Evolutionary conservation across 208 protist genomes (phyloP).

Genomic region (Leishmania guyanensis): DNA sequence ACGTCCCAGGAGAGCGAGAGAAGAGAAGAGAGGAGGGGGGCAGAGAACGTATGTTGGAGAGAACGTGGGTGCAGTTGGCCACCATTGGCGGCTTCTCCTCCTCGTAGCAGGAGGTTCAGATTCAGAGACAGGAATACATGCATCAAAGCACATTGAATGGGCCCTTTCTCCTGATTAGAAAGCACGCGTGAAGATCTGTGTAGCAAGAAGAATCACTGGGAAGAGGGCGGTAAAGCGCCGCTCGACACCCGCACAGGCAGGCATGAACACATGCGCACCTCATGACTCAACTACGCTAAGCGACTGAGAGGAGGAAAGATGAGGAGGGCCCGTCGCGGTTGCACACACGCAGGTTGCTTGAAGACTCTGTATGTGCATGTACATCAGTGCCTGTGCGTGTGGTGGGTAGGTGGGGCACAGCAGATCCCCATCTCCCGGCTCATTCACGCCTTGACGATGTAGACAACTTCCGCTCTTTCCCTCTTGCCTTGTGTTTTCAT

Average conservation of each 20-base stretch:
- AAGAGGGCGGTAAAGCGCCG: not conserved
- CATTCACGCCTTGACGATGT: not conserved
- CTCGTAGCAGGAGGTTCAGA: not conserved
- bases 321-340: not conserved
- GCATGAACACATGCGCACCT: not conserved
- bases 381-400: not conserved
- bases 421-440: not conserved
- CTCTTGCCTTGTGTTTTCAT: not conserved
- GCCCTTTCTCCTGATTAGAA: not conserved
- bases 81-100: not conserved
- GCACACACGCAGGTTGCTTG: not conserved
- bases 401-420: not conserved
- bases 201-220: not conserved
- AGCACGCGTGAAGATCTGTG: not conserved
- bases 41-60: too few relatives aligned
- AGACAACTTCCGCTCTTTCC: not conserved
- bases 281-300: not conserved
- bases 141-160: not conserved
- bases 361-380: not conserved
- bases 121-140: not conserved
- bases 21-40: not conserved
- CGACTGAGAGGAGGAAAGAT: not conserved
- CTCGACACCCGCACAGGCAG: not conserved
- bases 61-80: not conserved
- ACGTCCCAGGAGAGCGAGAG: not conserved